Evolutionary conservation across 495 filamentous ascomycete species (phyloP), one percentile per base, ranked within the genome.

Genomic region (Amorphotheca resinae): DNA sequence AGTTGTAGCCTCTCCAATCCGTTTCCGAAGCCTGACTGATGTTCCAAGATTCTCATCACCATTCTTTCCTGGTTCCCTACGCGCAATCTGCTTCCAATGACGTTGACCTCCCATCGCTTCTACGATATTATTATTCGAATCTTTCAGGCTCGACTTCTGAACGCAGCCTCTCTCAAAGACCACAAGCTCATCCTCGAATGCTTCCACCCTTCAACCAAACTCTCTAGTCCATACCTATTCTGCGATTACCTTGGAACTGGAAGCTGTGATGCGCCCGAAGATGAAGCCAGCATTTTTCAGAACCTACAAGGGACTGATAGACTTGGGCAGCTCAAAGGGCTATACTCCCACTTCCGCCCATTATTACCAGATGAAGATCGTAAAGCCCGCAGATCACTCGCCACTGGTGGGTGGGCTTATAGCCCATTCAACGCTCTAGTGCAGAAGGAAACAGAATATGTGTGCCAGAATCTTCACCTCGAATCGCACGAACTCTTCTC

Each of bases 131-230:
- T 81, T 35, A 63, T 80, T n/a, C 75, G 76, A 38, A 69, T 88
- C 33, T 58, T 87, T 17, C 75, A 82, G 48, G 60, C 69, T 20
- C 77, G 84, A 33, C 68, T 88, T 12, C 59, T 74, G 25, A 50
- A 65, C 15, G 73, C 74, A 18, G 66, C 76, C 3, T 59, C 66
- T 7, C 61, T 80, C 12, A 59, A 69, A 14, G 72, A 77, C 41
- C 74, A 80, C 55, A 66, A 73, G 31, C 59, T 87, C 21, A 76
- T 87, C 15, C 69, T 91, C 11, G 82, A 87, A 65, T 84, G 80
- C 63, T 87, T 78, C 54, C 81, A 81, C 48, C 84, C 84, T 0
- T 73, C 65, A 47, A 73, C 71, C n/a, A 79, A 75, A 56, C 61
- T 82, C 22, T 76, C 68, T 9, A 78, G 79, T 37, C 77, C 82